Base-by-base conservation (phyloP, 1,284 basidiomycete genomes). In the Sporisorium scitamineum region DNA sequence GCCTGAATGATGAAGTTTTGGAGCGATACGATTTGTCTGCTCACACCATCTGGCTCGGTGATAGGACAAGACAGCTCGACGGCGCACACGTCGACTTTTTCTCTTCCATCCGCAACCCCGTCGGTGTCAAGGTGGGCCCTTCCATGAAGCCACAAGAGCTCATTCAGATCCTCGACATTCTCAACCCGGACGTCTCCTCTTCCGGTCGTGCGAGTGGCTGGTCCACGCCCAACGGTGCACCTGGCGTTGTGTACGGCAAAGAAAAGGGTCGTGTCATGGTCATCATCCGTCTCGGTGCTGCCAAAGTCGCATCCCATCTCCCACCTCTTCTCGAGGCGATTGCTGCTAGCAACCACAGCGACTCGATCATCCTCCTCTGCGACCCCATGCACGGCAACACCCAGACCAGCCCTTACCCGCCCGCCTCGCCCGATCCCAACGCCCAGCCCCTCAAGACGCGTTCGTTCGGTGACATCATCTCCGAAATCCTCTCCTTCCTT, bases 41-140 rank as follows among this genome's bases (percentile, higher is more conserved):
- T 6, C 95, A 97, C 85, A 96, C 96, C 86, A 87, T 98, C 66
- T 99, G 96, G 96, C 93, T 99, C 60, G 96, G 96, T 0, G 96
- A 99, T 87, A 90, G 96, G 54, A 99, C 96, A n/a, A 88, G 96
- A 48, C 94, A 97, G 86, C 87, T 97, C 3, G 90, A 91, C 67
- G 94, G 94, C 18, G 96, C 95, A 1, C 96, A 99, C 84, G 91
- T 97, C 32, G 96, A 98, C 87, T 85, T 78, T 31, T 76, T 84
- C 54, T 88, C 94, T 53, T 94, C 95, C 5, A 94, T 99, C 65
- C 90, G 93, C 53, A 99, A 99, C 86, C 96, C 96, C 0, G 94
- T 99, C 70, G 96, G 96, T 2, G 90, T 98, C 87, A 99, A 99
- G 86, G 94, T 97, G 9, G 96, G 96, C 0, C 95, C 96, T 24